Base-by-base conservation (phyloP, 768 basidiomycete species). In the Phanerochaete sordida region DNA sequence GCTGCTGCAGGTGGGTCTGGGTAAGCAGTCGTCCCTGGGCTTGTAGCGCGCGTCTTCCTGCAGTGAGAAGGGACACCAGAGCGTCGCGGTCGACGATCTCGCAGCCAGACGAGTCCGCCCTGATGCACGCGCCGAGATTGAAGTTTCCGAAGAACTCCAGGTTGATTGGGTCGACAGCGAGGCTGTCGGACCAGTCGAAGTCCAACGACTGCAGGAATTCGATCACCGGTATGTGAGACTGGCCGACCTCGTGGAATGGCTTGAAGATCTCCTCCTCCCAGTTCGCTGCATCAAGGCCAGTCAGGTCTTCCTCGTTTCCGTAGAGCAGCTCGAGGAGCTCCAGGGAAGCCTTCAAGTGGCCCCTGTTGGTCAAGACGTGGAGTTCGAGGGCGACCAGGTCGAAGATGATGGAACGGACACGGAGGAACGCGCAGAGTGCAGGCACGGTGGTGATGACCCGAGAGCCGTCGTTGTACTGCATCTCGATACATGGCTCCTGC, bases 321-420 rank as follows among this genome's bases (percentile, higher is more conserved):
- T 95, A 96, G 0, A 97, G 75, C 15, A 91, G 85, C n/a, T 87
- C 84, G 28, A 97, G 74, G 15, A 96, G 79, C 60, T 90, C 88
- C 1, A 83, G 75, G 0, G 90, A 85, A 0, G 85, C 84, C 66
- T 91, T 91, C 65, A 80, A 74, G 60, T 92, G 90, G 0, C 87
- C 86, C 65, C 86, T 88, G 68, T 84, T 86, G 1, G 91, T 92
- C 60, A 95, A 79, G 13, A 91, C 83, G 62, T 95, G 95, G 3
- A 97, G 76, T 69, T 98, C 95, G 37, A 98, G 81, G 0, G 95
- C 92, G 24, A 87, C 84, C 24, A 91, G 82, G 65, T 96, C 91
- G 61, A 97, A 82, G 49, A 97, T 84, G 72, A 85, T 90, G 1
- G 94, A 90, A 33, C 93, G 88, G 45, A 93, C 74, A 16, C 87